Percentiles rank a stretch among this genome's conserved stretches.
Conservation (phyloP, 2,329 filamentous ascomycete species). For the Alternaria solani region DNA sequence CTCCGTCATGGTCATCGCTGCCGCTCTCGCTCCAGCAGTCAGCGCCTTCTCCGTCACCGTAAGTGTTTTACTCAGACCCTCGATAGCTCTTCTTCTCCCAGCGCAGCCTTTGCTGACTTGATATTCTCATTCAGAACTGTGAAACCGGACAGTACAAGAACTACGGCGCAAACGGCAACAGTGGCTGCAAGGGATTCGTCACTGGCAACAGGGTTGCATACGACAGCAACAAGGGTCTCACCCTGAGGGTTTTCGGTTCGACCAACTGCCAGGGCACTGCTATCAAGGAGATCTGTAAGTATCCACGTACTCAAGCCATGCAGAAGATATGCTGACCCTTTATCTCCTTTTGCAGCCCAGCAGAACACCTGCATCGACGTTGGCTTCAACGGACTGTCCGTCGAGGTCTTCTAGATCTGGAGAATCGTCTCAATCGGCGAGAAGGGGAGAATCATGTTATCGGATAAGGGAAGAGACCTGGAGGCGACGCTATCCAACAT, state of each 20-base stretch:
- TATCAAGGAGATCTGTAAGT: background rate
- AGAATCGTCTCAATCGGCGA: background rate
- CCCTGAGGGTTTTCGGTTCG: background rate
- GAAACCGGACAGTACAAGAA: background rate
- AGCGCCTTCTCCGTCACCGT: background rate
- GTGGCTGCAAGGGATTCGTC: background rate
- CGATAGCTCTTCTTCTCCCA: background rate
- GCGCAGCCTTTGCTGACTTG: background rate
- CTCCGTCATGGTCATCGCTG: background rate
- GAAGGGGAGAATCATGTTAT: background rate
- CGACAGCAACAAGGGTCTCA: background rate
- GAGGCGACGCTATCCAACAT: background rate
- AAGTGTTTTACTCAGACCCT: accelerated
- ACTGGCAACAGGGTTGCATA: background rate
- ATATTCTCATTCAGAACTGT: background rate
- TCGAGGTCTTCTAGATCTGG: background rate
- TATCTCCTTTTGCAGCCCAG: background rate
- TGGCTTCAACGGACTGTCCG: background rate
- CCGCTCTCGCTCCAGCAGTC: background rate
- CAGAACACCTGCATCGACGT: background rate
- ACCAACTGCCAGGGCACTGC: background rate
- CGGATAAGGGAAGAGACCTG: background rate
- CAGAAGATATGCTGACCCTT: background rate
- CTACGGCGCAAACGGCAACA: background rate
- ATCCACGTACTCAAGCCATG: background rate